Conservation (phyloP, 805 yeast genomes). For the Saturnispora serradocipensis region DNA sequence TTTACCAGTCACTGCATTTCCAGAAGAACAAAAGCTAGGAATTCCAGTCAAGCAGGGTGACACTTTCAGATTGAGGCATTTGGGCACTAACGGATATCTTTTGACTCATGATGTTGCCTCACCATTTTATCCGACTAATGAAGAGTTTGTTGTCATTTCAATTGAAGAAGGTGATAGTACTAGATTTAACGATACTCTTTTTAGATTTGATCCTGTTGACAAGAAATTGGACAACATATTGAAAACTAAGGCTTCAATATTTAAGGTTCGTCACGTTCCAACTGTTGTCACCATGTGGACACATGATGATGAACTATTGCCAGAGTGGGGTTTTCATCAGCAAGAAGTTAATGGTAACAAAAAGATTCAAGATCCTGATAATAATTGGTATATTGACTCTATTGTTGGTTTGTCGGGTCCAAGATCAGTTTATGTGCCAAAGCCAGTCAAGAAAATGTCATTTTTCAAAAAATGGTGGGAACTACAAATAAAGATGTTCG, state of each 20-base stretch:
- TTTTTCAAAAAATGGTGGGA: constrained; percentile 87
- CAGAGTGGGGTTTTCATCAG: constrained; percentile 92
- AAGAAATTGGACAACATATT: constrained; percentile 42
- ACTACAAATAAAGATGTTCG: constrained; percentile 80
- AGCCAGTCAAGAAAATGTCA: constrained; percentile 50
- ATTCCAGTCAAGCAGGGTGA: constrained; percentile 62
- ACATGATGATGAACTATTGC: constrained; percentile 70
- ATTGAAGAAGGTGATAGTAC: constrained; percentile 44
- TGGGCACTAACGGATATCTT: constrained; percentile 67
- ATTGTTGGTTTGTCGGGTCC: constrained; percentile 57
- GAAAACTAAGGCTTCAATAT: constrained; percentile 59
- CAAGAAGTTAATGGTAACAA: constrained; percentile 95
- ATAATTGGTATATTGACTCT: constrained; percentile 67
- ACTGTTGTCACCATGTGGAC: constrained; percentile 94
- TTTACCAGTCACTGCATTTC: constrained; percentile 47
- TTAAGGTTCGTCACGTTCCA: constrained; percentile 72
- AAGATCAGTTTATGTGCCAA: constrained; percentile 58
- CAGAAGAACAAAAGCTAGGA: constrained; percentile 31
- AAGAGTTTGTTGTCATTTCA: constrained; percentile 75
- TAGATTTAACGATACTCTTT: constrained; percentile 65
- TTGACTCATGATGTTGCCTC: constrained; percentile 95
- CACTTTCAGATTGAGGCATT: constrained; percentile 69
- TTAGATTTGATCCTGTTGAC: constrained; percentile 56
- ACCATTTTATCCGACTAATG: constrained; percentile 84
- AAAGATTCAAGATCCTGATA: constrained; percentile 55